Evolutionary conservation across 2,329 filamentous ascomycete species (phyloP).

Genomic region (Penicillium hordei): DNA sequence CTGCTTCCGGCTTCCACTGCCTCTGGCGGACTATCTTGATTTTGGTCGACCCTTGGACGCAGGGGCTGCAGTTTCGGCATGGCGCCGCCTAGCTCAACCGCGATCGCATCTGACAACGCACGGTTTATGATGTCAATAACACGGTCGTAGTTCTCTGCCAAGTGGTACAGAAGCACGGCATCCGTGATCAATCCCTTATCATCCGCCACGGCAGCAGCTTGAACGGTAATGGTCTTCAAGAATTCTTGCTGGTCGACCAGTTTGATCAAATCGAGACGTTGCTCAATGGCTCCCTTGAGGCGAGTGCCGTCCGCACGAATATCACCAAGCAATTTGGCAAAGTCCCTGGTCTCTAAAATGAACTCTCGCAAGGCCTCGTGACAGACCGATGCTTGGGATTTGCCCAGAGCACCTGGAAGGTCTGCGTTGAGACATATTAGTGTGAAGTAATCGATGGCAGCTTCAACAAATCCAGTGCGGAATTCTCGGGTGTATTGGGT

Average conservation of each 20-base stretch:
- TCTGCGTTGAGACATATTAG: conserved; percentile 91
- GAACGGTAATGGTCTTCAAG: conserved; percentile 85
- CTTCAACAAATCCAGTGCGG: conserved; percentile 81
- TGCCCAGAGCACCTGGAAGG: conserved; percentile 69
- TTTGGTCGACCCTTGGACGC: conserved; percentile 61
- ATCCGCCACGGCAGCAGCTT: conserved; percentile 88
- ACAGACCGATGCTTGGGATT: conserved; percentile 76
- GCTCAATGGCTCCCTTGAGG: conserved; percentile 82
- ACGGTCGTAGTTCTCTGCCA: conserved; percentile 91
- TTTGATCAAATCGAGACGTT: conserved; percentile 77
- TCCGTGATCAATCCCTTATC: conserved; percentile 92
- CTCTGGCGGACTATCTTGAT: conserved; percentile 32
- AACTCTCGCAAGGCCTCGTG: conserved; percentile 91
- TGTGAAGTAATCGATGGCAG: conserved; percentile 88
- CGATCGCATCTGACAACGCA: conserved; percentile 83
- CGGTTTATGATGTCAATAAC: conserved; percentile 90
- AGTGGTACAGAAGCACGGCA: conserved; percentile 88
- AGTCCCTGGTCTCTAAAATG: conserved; percentile 94
- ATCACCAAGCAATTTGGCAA: conserved; percentile 89
- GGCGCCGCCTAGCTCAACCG: conserved; percentile 80
- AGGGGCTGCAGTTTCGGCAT: conserved; percentile 75
- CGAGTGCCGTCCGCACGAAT: conserved; percentile 81
- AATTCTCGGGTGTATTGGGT: conserved; percentile 97
- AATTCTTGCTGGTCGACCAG: conserved; percentile 79
- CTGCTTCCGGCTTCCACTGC: conserved; percentile 44